These are phyloP conservation scores for Fusarium nygamai DNA, from an alignment of 2,329 filamentous ascomycete species.

Conservation along the genomic window DNA sequence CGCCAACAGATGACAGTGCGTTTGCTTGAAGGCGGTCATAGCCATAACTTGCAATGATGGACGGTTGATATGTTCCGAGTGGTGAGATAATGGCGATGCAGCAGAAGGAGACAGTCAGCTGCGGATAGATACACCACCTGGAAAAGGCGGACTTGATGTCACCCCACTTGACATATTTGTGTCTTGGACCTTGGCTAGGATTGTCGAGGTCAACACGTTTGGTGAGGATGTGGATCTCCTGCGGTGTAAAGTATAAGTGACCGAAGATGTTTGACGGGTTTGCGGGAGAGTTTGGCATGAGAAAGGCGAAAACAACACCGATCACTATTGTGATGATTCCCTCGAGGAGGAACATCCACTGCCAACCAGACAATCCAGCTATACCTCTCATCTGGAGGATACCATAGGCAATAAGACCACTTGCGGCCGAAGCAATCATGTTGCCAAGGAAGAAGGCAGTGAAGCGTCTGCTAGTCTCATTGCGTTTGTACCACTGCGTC, in stretches of 20 bases:
- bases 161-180: background rate
- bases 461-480: constrained; percentile 55
- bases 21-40: background rate
- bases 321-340: background rate
- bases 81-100: constrained; percentile 18
- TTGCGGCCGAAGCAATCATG: constrained; percentile 48
- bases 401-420: background rate
- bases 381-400: background rate
- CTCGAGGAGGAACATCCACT: constrained; percentile 37
- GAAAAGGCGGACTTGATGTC: constrained; percentile 14
- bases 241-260: background rate
- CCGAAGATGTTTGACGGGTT: background rate
- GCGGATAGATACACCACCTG: constrained; percentile 12
- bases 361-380: constrained; percentile 53
- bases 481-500: constrained; percentile 57
- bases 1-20: background rate
- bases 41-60: constrained; percentile 8
- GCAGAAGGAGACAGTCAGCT: constrained; percentile 11
- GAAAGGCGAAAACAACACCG: background rate
- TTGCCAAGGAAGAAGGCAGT: constrained; percentile 57
- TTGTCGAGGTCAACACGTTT: background rate
- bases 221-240: background rate
- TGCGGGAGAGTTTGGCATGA: background rate
- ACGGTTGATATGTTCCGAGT: constrained; percentile 8
- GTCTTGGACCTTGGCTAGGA: background rate